Conservation (phyloP, 179 eudicot species). For the Silene coronaria region DNA sequence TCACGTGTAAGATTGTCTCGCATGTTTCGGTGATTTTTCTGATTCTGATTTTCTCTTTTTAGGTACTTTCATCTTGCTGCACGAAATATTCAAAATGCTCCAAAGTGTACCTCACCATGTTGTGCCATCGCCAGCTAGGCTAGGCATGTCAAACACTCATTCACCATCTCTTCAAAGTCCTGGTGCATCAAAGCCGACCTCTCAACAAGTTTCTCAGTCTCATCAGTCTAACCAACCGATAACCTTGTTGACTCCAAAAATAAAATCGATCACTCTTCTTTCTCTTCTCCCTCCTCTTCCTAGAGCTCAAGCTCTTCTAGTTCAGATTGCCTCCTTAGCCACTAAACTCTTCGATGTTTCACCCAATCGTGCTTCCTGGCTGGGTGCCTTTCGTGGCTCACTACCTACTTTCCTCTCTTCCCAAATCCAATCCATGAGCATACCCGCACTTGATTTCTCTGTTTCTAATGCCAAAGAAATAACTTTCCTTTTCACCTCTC, state of each 20-base stretch:
- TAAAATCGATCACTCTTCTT: conserved; percentile 62
- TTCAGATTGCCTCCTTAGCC: conserved; percentile 79
- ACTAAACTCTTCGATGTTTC: conserved; percentile 77
- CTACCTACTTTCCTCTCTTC: conserved; percentile 68
- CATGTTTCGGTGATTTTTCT: background rate
- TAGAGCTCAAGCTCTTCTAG: conserved; percentile 76
- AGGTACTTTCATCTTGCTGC: conserved; percentile 21
- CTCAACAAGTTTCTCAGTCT: conserved; percentile 48
- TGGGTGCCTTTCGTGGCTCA: conserved; percentile 78
- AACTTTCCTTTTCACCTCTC: conserved; percentile 53
- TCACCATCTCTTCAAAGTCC: conserved; percentile 78
- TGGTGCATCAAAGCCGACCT: conserved; percentile 47
- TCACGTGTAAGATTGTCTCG: background rate
- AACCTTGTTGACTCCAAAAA: conserved; percentile 31
- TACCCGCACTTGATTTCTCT: conserved; percentile 39
- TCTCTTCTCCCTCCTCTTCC: conserved; percentile 90
- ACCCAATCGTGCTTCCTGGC: conserved; percentile 73
- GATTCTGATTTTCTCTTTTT: conserved; percentile 10
- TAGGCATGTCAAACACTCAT: conserved; percentile 84
- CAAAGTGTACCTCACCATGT: conserved; percentile 65
- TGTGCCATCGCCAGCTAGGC: conserved; percentile 82
- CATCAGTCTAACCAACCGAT: conserved; percentile 44
- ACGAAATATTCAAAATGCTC: conserved; percentile 45
- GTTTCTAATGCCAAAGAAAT: conserved; percentile 65
- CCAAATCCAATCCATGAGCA: conserved; percentile 41